Base-by-base conservation (phyloP, 164 flowering plant genomes). In the Kalanchoe fedtschenkoi region DNA sequence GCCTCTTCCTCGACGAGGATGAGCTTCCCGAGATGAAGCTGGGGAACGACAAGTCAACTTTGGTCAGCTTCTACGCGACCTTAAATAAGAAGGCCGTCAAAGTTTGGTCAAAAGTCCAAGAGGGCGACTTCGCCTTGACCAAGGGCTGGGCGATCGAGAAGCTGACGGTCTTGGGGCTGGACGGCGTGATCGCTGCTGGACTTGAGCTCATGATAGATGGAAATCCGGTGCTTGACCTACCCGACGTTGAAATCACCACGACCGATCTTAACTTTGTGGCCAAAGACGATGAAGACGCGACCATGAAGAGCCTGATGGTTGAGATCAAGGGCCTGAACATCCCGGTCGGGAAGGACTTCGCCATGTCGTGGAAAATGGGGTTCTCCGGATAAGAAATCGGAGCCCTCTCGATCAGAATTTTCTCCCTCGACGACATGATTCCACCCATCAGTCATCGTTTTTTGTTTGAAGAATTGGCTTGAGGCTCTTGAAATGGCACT, bases 311-410 rank as follows among this genome's bases (percentile, higher is more conserved):
- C 55, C 14, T 47, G 19, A 47, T 47, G 55, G 82, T 86, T 5
- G 83, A 74, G 51, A 60, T 83, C n/a, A 67, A 66, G n/a, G 86
- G 87, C 1, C 61, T 84, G 69, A 58, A 64, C 1, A 32, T 86
- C 62, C 81, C 80, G 9, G 47, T 86, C 1, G 89, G 92, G 28
- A 82, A 84, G 69, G 77, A 77, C 58, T 86, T 86, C 66, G 76
- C 74, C 15, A 67, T 86, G 75, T 66, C 89, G 35, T 86, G 85
- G 92, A 75, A 82, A 68, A 82, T 86, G 78, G 81, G 82, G 21
- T 39, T 74, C 38, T 63, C 46, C 41, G 76, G 72, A 46, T 76
- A 72, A 72, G 64, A 1, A 43, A 5, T 21, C 19, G 1, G 9
- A n/a, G 1, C 51, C 5, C 51, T 4, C n/a, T 43, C 46, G 44